phyloP scores from a whole-genome alignment of 2,329 filamentous ascomycete genomes.

The Xylaria multiplex region DNA sequence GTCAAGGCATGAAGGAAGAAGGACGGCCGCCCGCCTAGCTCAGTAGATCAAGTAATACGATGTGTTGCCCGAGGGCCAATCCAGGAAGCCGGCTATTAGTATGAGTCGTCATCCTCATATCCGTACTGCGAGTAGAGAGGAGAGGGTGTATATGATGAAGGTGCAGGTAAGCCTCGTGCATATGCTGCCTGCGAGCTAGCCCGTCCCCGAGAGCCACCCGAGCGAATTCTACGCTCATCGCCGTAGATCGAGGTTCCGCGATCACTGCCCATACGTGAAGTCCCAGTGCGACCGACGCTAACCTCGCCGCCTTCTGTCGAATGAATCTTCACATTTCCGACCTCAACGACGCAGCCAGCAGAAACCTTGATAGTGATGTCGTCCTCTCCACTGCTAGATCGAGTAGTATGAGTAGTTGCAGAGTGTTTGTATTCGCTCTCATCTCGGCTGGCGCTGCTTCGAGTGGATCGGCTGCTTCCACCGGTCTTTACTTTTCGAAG shows the following conservation, averaged over 20 bases:
- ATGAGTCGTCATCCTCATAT: slow-evolving; percentile 28
- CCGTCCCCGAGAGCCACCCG: slow-evolving; percentile 59
- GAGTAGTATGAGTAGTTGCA: slow-evolving; percentile 69
- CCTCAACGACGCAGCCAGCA: slow-evolving; percentile 64
- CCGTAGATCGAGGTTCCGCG: slow-evolving; percentile 57
- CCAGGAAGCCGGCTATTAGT: background rate
- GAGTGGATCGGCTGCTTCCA: slow-evolving; percentile 65
- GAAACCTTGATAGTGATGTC: slow-evolving; percentile 71
- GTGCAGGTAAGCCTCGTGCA: slow-evolving; percentile 44
- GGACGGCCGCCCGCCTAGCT: background rate
- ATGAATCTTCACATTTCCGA: slow-evolving; percentile 67
- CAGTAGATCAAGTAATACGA: background rate
- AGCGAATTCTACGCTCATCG: slow-evolving; percentile 57
- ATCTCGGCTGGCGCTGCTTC: slow-evolving; percentile 69
- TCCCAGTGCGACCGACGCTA: slow-evolving; percentile 57
- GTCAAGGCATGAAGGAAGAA: background rate
- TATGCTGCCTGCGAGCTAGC: slow-evolving; percentile 63
- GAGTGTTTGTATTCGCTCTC: slow-evolving; percentile 72
- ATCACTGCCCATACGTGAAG: slow-evolving; percentile 60
- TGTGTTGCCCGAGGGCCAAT: background rate
- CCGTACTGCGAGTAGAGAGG: slow-evolving; percentile 26
- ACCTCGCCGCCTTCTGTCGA: slow-evolving; percentile 69
- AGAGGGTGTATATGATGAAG: slow-evolving; percentile 32
- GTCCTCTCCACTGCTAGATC: slow-evolving; percentile 63
- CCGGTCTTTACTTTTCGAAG: slow-evolving; percentile 62